Evolutionary conservation across 2,329 filamentous ascomycete genomes (phyloP).

Genomic region (Alternaria hordeiaustralica): DNA sequence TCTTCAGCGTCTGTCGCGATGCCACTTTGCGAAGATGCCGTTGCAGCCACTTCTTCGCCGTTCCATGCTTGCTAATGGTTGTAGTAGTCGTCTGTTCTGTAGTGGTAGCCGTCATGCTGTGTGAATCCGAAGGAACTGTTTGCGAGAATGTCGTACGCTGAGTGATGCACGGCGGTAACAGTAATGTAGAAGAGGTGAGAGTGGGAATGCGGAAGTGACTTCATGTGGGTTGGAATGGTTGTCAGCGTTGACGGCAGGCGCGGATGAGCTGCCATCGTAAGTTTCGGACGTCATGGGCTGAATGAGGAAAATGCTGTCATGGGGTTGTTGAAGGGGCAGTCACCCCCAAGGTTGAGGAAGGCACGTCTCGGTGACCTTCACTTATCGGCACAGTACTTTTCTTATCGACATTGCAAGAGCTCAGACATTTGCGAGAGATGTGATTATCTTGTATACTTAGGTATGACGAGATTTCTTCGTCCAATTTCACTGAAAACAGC

Average conservation of each 20-base stretch:
- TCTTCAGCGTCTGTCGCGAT: constrained; percentile 19
- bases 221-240: not conserved
- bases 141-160: constrained; percentile 21
- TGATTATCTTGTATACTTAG: not conserved
- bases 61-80: constrained; percentile 20
- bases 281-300: not conserved
- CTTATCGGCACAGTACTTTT: not conserved
- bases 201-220: not conserved
- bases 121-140: constrained; percentile 11
- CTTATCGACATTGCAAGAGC: not conserved
- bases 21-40: constrained; percentile 29
- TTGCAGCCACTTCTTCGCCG: constrained; percentile 35
- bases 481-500: not conserved
- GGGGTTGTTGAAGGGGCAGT: constrained; percentile 2
- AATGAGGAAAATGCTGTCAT: not conserved
- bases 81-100: constrained; percentile 20
- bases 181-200: constrained; percentile 7
- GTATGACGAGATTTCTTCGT: not conserved
- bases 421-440: not conserved
- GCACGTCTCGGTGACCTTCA: not conserved
- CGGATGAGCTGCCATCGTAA: not conserved
- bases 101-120: constrained; percentile 30
- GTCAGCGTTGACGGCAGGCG: not conserved
- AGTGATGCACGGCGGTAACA: constrained; percentile 21
- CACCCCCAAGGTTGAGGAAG: not conserved